Evolutionary conservation across 805 yeast genomes (phyloP).

Genomic region (Tetrapisispora phaffii): DNA sequence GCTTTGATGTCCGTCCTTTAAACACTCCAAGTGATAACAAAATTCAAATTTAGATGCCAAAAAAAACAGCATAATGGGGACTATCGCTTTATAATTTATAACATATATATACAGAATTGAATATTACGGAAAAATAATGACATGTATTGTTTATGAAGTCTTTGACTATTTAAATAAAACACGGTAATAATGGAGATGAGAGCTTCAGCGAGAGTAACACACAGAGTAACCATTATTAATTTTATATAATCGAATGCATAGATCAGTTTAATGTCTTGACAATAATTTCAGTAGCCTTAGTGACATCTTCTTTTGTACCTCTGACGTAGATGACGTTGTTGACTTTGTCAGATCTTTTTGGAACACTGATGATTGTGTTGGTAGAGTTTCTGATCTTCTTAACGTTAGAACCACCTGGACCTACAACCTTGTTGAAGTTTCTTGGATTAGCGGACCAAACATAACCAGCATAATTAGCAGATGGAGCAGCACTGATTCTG

Average conservation of each 20-base stretch:
- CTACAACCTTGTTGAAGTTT: constrained; percentile 55
- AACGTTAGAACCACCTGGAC: constrained; percentile 65
- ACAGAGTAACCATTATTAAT: neutral
- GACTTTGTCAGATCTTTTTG: constrained; percentile 44
- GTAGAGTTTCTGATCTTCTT: constrained; percentile 50
- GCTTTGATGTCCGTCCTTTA: neutral
- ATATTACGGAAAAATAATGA: neutral
- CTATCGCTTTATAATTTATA: too few species aligned
- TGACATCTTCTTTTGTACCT: constrained; percentile 50
- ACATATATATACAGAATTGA: neutral
- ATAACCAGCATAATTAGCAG: constrained; percentile 47
- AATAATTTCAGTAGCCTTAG: constrained; percentile 37
- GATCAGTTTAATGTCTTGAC: constrained; percentile 19
- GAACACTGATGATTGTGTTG: constrained; percentile 52
- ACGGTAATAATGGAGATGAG: neutral
- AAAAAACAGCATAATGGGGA: neutral
- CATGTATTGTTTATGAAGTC: too few species aligned
- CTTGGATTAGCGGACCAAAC: constrained; percentile 46
- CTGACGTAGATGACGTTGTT: constrained; percentile 47
- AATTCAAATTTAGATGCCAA: constrained; percentile 2
- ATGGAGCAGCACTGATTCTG: constrained; percentile 38
- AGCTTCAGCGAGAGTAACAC: too few species aligned
- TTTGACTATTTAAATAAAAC: neutral
- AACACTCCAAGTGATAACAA: neutral
- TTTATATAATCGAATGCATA: neutral